phyloP scores from a whole-genome alignment of 306 rosid genomes.

The Fragaria vesca region DNA sequence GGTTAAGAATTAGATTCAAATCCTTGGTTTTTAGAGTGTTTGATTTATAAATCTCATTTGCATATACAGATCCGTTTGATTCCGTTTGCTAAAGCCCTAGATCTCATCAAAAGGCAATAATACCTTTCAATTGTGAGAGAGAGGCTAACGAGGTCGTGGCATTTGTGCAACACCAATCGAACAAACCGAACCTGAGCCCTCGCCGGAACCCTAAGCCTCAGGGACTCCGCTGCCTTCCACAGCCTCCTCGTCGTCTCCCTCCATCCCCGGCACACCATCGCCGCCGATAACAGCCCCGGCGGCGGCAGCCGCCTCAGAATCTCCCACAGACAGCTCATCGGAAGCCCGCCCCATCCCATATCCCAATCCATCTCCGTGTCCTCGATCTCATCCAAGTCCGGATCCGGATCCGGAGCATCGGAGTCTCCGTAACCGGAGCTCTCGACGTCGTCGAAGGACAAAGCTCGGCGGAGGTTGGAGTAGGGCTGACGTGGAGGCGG shows the following conservation, averaged over 20 bases:
- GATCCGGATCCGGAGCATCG: slow-evolving; percentile 22
- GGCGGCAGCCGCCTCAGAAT: slow-evolving; percentile 79
- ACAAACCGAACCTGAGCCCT: slow-evolving; percentile 72
- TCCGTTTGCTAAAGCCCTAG: slow-evolving; percentile 24
- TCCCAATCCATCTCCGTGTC: slow-evolving; percentile 33
- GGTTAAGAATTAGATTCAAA: not conserved
- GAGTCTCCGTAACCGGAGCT: slow-evolving; percentile 26
- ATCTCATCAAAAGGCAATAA: slow-evolving; percentile 46
- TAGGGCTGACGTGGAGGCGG: slow-evolving; percentile 35
- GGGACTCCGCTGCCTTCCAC: slow-evolving; percentile 85
- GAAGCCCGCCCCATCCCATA: slow-evolving; percentile 49
- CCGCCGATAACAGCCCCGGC: slow-evolving; percentile 65
- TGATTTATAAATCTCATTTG: slow-evolving; percentile 8
- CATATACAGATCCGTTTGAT: slow-evolving; percentile 15
- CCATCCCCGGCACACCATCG: slow-evolving; percentile 84
- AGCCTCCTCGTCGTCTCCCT: slow-evolving; percentile 62
- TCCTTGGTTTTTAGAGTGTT: slow-evolving; percentile 10
- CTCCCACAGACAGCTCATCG: slow-evolving; percentile 67
- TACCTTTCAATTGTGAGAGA: slow-evolving; percentile 89
- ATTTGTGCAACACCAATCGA: slow-evolving; percentile 79
- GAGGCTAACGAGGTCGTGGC: slow-evolving; percentile 72
- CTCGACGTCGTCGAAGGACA: slow-evolving; percentile 70
- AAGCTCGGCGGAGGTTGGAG: slow-evolving; percentile 67
- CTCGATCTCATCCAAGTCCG: slow-evolving; percentile 18
- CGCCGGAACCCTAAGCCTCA: slow-evolving; percentile 70